These are phyloP conservation scores for Hypoxylon perforatum DNA, from an alignment of 495 filamentous ascomycete genomes.

Conservation along the genomic window DNA sequence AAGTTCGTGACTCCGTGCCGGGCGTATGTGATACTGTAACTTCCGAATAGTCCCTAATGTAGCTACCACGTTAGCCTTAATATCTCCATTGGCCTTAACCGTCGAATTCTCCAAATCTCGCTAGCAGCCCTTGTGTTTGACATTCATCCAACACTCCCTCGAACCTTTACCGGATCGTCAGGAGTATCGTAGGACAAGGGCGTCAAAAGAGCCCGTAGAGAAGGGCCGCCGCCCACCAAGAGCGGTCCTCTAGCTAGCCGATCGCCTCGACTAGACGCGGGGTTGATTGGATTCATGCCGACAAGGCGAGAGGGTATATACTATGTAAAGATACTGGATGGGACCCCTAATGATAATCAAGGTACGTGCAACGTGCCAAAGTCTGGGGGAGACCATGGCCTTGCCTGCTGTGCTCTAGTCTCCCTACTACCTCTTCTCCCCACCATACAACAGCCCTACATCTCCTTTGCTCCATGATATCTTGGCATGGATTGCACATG, in stretches of 20 bases:
- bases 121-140: conserved; percentile 5
- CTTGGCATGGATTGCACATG: background rate
- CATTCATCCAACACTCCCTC: conserved; percentile 6
- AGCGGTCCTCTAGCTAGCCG: conserved; percentile 9
- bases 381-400: conserved; percentile 30
- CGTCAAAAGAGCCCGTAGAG: conserved; percentile 25
- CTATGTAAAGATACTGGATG: conserved; percentile 17
- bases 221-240: conserved; percentile 12
- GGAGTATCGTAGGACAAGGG: conserved; percentile 12
- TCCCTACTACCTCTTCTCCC: no score
- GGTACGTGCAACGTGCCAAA: conserved; percentile 25
- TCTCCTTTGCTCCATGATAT: conserved; percentile 20
- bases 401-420: conserved; percentile 19
- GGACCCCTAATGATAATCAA: conserved; percentile 19
- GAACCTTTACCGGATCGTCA: conserved; percentile 13
- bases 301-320: conserved; percentile 24
- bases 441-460: conserved; percentile 16
- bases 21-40: conserved; percentile 14
- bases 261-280: conserved; percentile 13
- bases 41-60: conserved; percentile 32
- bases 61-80: conserved; percentile 20
- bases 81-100: conserved; percentile 30
- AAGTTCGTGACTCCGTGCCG: conserved; percentile 10
- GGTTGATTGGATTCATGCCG: conserved; percentile 20
- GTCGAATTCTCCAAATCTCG: conserved; percentile 16